Evolutionary conservation across 2,329 filamentous ascomycete genomes (phyloP).

Genomic region (Trichoderma sp.): DNA sequence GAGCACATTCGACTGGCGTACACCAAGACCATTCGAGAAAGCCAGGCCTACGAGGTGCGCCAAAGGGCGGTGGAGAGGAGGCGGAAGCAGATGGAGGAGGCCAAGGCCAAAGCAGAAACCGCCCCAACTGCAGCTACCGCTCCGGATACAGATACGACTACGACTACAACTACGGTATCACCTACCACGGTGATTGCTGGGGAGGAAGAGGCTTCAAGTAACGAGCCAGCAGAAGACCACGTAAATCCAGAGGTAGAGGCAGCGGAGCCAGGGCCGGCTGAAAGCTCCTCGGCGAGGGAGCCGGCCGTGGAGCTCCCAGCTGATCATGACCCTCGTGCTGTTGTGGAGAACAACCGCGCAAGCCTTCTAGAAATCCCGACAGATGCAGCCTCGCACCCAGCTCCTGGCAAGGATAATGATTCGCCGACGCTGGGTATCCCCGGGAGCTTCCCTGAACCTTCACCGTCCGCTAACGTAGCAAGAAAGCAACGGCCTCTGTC

Average conservation of each 20-base stretch:
- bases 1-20: conserved; percentile 83
- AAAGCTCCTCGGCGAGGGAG: background rate
- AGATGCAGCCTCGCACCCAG: background rate
- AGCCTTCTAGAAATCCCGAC: conserved; percentile 20
- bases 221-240: background rate
- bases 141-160: background rate
- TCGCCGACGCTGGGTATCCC: conserved; percentile 67
- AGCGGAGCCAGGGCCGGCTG: background rate
- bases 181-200: conserved; percentile 3
- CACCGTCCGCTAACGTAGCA: conserved; percentile 37
- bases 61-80: conserved; percentile 49
- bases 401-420: conserved; percentile 38
- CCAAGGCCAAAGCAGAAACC: conserved; percentile 39
- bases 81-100: conserved; percentile 48
- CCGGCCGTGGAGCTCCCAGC: conserved; percentile 1
- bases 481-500: conserved; percentile 50
- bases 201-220: background rate
- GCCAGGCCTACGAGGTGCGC: conserved; percentile 57
- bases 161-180: background rate
- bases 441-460: conserved; percentile 54
- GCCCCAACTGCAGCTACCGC: background rate
- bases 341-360: background rate
- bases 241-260: background rate
- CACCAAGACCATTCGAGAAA: conserved; percentile 76
- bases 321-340: background rate